Base-by-base conservation (phyloP, 2,329 filamentous ascomycete genomes). In the Stagonosporopsis tanaceti region DNA sequence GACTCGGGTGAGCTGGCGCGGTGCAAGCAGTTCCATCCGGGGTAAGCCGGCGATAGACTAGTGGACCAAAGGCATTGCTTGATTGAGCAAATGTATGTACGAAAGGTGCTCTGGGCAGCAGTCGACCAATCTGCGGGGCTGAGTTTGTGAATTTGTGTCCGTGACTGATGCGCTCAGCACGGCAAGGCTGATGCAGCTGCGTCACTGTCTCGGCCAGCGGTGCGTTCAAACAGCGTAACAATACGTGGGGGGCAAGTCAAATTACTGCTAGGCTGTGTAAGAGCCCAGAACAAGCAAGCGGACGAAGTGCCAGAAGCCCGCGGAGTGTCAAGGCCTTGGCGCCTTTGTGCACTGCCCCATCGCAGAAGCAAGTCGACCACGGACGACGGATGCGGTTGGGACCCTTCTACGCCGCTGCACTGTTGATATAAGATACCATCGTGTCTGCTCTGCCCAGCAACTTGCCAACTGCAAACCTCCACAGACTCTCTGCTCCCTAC, bases 401-500 rank as follows among this genome's bases (percentile, higher is more conserved):
- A 65, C 65, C 44, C 59, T 20, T 48, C 42, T 38, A 51, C 47
- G 53, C 52, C 48, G 32, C 48, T 38, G 30, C 47, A 22, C 27
- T 17, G 17, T 46, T 47, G 48, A 45, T 54, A 69, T 70, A 72
- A 72, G 69, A 69, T 61, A 47, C 40, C 27, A 37, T 42, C 47
- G 56, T 58, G 53, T 62, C 61, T 55, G 22, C 47, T 53, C 50
- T 50, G 9, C 44, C 48, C 57, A 51, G 35, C 53, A 46, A 62
- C 61, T 55, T 57, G 64, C 57, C 53, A 51, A 50, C 55, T 64
- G 52, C 56, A 47, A 58, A 32, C 30, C 30, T 54, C 27, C 32
- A 40, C 47, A 37, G 38, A 51, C 47, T 39, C 46, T 57, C 47
- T 47, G 20, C 20, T 53, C 12, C 6, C 39, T n/a, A 41, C 45